Base-by-base conservation (phyloP, 2,329 filamentous ascomycete genomes). In the Cryphonectria japonica region DNA sequence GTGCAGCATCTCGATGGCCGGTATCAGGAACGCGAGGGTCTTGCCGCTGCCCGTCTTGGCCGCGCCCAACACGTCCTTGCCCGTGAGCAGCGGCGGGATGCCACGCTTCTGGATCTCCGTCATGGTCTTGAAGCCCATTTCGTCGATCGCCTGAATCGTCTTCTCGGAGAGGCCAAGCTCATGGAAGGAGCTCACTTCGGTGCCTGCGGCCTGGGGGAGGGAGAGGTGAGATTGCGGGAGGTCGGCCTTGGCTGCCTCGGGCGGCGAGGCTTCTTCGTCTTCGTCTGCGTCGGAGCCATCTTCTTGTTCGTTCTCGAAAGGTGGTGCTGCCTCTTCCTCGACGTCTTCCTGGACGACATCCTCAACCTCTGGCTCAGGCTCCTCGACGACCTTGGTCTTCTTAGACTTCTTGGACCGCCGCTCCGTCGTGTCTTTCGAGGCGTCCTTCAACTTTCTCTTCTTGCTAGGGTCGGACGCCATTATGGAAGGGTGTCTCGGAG, bases 11-110 rank as follows among this genome's bases (percentile, higher is more conserved):
- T 98, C 96, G 54, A 98, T 87, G 1, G 95, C 95, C 26, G 96
- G 96, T 71, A 98, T 95, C 73, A 99, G 85, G 83, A 99, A 99
- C 3, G 95, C 92, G 72, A 98, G 83, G 0, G 96, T 99, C 85
- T 99, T 99, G 79, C 96, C 96, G 32, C 93, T 97, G 60, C 95
- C 95, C 3, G 95, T 98, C 86, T 98, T 98, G 66, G 96, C 96
- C 43, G 95, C 95, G 77, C 96, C 96, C 61, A 99, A 88, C 32
- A 98, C 93, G 83, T 98, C 95, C 79, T 92, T 91, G 74, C 96
- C 96, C 59, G 95, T 94, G 72, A 98, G 85, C 63, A 97, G 85
- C 29, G 95, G 94, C 5, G 95, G 95, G 69, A 98, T 97, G 16
- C 92, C 92, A 78, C 92, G 88, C 76, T 90, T 88, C 82, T 98